Evolutionary conservation across 495 filamentous ascomycete species (phyloP), one percentile per base, ranked within the genome.

Genomic region (Hypoxylon fuscum): DNA sequence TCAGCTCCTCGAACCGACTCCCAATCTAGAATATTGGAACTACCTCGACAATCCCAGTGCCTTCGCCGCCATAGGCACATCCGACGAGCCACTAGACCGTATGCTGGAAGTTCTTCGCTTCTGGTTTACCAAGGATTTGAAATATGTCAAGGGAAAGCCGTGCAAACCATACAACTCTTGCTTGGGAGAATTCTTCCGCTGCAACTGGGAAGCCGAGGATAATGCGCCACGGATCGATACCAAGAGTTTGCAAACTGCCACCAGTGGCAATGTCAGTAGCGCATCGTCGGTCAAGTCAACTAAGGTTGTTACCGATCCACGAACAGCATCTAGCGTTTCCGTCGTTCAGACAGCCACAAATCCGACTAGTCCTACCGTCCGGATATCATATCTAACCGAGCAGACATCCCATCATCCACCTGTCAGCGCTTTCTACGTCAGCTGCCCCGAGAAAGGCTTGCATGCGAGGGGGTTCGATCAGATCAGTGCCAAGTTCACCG

Each of bases 131-230:
- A 98, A 98, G 72, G 95, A 98, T 71, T 73, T 98, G 82, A 98
- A 98, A 86, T 98, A 97, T 68, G 91, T 96, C 64, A 98, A 98
- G 74, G 94, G 95, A 41, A 96, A 93, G 78, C 95, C 95, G 8
- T 97, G 92, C 85, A 98, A 98, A 74, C 95, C 95, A 5, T 98
- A 98, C 76, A 98, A 98, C 74, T 97, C 93, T 32, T 91, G 91
- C 6, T 75, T 98, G 35, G 95, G 95, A n/a, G 95, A 98, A 76
- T 98, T 97, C 77, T 98, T 98, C 77, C 83, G 95, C 76, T 97
- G 94, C 69, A 96, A 90, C 64, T 98, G 95, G 95, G 90, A 96
- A 70, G 87, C 96, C 1, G 85, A 90, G 66, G 88, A 93, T 61
- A 84, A 82, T 72, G 72, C 85, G 70, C 75, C 79, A 5, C 72